Percentiles rank a stretch among this genome's conserved stretches.
Conservation (phyloP, 2,329 filamentous ascomycete species). For the Zasmidium cellare region DNA sequence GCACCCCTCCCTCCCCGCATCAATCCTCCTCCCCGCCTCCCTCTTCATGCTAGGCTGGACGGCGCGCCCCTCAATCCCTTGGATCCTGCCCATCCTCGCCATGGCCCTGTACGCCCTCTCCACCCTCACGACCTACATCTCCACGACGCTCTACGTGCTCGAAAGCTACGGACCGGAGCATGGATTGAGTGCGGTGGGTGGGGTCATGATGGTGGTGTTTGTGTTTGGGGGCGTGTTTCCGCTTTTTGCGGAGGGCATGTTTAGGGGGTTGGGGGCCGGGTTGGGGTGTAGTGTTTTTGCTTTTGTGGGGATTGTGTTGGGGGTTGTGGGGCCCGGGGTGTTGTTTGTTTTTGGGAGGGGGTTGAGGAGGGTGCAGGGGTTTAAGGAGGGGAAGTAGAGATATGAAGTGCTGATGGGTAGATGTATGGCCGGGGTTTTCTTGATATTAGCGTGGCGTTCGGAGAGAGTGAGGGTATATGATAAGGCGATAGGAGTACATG, state of each 20-base stretch:
- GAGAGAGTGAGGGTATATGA: no score
- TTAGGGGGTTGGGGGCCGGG: constrained; percentile 37
- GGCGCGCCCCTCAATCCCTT: constrained; percentile 47
- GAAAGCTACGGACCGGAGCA: constrained; percentile 56
- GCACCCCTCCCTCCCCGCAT: constrained; percentile 19
- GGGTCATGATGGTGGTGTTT: constrained; percentile 59
- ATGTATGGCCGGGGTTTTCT: background rate
- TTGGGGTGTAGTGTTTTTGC: constrained; percentile 42
- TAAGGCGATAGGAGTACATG: no score
- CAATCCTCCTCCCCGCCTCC: constrained; percentile 13
- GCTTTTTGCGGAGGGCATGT: constrained; percentile 56
- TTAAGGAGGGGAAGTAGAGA: background rate
- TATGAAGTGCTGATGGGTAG: background rate
- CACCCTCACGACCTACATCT: constrained; percentile 29
- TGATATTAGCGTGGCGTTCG: background rate
- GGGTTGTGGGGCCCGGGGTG: background rate
- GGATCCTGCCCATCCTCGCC: constrained; percentile 54
- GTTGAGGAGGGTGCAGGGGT: background rate
- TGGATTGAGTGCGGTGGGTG: constrained; percentile 57
- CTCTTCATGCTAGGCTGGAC: constrained; percentile 32
- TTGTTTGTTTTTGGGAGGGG: constrained; percentile 4
- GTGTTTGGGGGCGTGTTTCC: constrained; percentile 58
- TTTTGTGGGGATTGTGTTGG: constrained; percentile 27
- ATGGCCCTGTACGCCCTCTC: constrained; percentile 19
- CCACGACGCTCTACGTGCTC: constrained; percentile 43